A percentile compares a stretch with the other conserved stretches of the same genome.
These are phyloP conservation scores for Poa annua DNA, from an alignment of 176 grass and related monocot species.

Conservation along the genomic window DNA sequence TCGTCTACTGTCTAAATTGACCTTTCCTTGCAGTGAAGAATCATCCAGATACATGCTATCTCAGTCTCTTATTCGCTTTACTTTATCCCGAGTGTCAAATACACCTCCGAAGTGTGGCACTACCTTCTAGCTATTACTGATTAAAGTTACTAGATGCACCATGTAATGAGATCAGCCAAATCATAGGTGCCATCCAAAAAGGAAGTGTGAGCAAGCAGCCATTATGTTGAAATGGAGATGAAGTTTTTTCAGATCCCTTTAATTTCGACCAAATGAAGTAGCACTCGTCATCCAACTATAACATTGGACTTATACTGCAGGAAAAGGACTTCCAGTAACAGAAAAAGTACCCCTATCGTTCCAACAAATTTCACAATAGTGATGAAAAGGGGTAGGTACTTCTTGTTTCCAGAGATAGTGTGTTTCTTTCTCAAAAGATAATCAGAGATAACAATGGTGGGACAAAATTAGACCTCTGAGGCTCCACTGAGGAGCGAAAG, in stretches of 20 bases:
- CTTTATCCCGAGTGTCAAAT: background rate
- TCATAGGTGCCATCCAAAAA: slow-evolving; percentile 5
- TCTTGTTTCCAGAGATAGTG: slow-evolving; percentile 23
- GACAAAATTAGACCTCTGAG: slow-evolving; percentile 29
- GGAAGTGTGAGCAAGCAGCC: slow-evolving; percentile 21
- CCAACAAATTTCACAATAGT: slow-evolving; percentile 24
- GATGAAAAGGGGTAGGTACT: slow-evolving; percentile 9
- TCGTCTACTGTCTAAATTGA: background rate
- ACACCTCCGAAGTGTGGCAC: background rate
- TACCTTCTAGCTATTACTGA: background rate
- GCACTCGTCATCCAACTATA: slow-evolving; percentile 4
- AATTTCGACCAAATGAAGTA: slow-evolving; percentile 21
- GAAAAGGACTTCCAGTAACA: slow-evolving; percentile 37
- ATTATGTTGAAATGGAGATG: slow-evolving; percentile 36
- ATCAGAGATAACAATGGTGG: slow-evolving; percentile 37
- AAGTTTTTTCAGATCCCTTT: background rate
- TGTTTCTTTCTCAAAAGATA: slow-evolving; percentile 15
- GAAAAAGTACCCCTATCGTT: background rate
- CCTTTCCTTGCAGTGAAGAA: slow-evolving; percentile 10
- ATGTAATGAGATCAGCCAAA: slow-evolving; percentile 10
- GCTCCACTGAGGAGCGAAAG: slow-evolving; percentile 30
- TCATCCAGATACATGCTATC: background rate
- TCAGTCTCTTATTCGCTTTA: background rate
- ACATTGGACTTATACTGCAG: background rate
- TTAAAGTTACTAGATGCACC: slow-evolving; percentile 18